A percentile compares a stretch with the other conserved stretches of the same genome.
These are phyloP conservation scores for Hypoxylon rickii DNA, from an alignment of 495 filamentous ascomycete genomes.

Conservation along the genomic window DNA sequence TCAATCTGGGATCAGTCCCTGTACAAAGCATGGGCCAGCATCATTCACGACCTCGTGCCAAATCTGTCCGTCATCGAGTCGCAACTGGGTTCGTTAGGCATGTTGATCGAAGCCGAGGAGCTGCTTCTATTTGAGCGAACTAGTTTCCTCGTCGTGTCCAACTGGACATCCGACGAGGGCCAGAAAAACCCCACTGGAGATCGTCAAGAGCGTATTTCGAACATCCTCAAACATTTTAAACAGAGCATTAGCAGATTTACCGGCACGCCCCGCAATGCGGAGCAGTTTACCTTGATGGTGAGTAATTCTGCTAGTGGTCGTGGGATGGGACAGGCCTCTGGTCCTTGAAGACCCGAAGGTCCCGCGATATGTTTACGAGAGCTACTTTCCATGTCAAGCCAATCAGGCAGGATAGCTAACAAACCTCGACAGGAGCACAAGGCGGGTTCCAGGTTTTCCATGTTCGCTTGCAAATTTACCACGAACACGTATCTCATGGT, in stretches of 20 bases:
- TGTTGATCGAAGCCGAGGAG: conserved; percentile 87
- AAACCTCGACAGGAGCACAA: conserved; percentile 51
- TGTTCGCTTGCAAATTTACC: conserved; percentile 91
- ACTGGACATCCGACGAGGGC: conserved; percentile 73
- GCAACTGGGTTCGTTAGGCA: conserved; percentile 76
- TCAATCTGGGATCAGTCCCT: conserved; percentile 98
- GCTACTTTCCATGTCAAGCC: neutral
- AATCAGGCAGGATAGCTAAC: conserved; percentile 18
- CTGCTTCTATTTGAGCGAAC: conserved; percentile 94
- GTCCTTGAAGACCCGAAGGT: no score
- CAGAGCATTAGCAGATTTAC: conserved; percentile 63
- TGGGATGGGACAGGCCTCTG: no score
- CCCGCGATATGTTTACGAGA: no score
- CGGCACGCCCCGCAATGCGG: conserved; percentile 57
- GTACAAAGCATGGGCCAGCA: conserved; percentile 97
- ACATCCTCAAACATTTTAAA: conserved; percentile 98
- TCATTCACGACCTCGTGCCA: conserved; percentile 94
- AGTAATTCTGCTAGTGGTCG: no score
- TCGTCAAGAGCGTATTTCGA: conserved; percentile 90
- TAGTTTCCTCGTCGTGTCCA: conserved; percentile 91
- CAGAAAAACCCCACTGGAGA: conserved; percentile 84
- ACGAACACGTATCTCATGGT: conserved; percentile 96
- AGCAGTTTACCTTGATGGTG: conserved; percentile 57
- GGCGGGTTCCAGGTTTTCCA: conserved; percentile 70
- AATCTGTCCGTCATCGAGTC: conserved; percentile 88